Percentiles rank a stretch among this genome's conserved stretches.
These are phyloP conservation scores for Neoboletus magnificus DNA, from an alignment of 768 basidiomycete genomes.

Conservation along the genomic window DNA sequence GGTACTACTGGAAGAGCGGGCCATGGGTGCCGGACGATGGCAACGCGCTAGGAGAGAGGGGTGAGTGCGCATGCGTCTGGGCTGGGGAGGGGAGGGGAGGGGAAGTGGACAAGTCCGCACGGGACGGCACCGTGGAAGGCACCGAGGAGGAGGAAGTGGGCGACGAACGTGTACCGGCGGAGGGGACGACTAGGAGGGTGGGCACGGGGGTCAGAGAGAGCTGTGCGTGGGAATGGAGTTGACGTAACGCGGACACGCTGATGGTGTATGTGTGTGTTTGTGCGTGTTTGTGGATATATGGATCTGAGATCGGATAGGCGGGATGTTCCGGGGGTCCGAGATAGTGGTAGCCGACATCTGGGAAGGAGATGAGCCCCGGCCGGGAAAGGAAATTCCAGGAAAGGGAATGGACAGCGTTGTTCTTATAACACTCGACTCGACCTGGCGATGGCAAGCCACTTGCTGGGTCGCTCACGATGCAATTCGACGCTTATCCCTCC, in stretches of 20 bases:
- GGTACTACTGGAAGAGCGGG: not conserved
- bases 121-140: constrained; percentile 8
- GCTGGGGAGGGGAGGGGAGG: not conserved
- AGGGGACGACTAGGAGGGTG: not conserved
- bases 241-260: constrained; percentile 34
- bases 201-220: constrained; percentile 12
- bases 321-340: constrained; percentile 34
- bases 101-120: constrained; percentile 1
- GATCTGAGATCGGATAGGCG: constrained; percentile 32
- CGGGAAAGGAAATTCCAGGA: constrained; percentile 23
- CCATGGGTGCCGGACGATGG: not conserved
- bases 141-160: not conserved
- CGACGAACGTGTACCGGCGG: constrained; percentile 14
- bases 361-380: constrained; percentile 29
- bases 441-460: constrained; percentile 9
- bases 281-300: constrained; percentile 14
- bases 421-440: constrained; percentile 32
- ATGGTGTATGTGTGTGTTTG: constrained; percentile 9
- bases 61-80: too few species aligned
- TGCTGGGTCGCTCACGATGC: constrained; percentile 36
- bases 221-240: constrained; percentile 33
- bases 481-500: constrained; percentile 60
- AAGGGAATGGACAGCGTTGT: constrained; percentile 26
- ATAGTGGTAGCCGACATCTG: constrained; percentile 37
- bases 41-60: not conserved